Base-by-base conservation (phyloP, 176 grass and related monocot genomes). In the Calamus simplicifolius region DNA sequence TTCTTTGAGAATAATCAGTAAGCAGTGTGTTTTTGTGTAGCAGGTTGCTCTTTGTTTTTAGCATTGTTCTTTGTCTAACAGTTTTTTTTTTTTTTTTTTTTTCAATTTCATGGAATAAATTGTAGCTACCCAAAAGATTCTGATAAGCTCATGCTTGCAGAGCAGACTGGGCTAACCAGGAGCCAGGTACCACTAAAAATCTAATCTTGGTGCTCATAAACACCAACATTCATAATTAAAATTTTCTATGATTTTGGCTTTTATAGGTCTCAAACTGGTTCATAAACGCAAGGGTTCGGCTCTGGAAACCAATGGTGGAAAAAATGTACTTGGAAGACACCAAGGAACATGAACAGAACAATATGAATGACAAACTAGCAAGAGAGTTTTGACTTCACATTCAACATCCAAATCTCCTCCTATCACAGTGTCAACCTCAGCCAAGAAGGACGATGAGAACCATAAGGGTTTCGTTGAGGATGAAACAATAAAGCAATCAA, bases 251-350 rank as follows among this genome's bases (percentile, higher is more conserved):
- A 23, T 23, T 23, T 23, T 23, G 21, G 21, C 21, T 23, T 23
- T 23, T 23, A 23, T 23, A 97, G 93, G 93, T 98, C 68, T 98
- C 93, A 0, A 98, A 98, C 64, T 98, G 93, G 93, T 97, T 97
- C 75, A 97, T 97, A 74, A 97, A 97, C 53, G 93, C 93, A 48
- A 82, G 93, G 68, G 93, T 98, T 51, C 52, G 93, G 66, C 73
- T 98, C 50, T 98, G 93, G 93, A 98, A 98, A 75, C 93, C 93
- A 4, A 98, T 98, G 93, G 93, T 98, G 79, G 93, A 98, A 73
- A 84, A 98, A 71, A 98, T 98, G 93, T 98, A 98, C 67, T 56
- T 77, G 16, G 93, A 98, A 75, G 87, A 98, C 78, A 85, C 79
- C 58, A 98, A 92, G 66, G 81, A 92, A 48, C 73, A 80, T 63